Percentiles rank a stretch among this genome's conserved stretches.
These are phyloP conservation scores for Stephania japonica DNA, from an alignment of 164 flowering plant species.

Conservation along the genomic window DNA sequence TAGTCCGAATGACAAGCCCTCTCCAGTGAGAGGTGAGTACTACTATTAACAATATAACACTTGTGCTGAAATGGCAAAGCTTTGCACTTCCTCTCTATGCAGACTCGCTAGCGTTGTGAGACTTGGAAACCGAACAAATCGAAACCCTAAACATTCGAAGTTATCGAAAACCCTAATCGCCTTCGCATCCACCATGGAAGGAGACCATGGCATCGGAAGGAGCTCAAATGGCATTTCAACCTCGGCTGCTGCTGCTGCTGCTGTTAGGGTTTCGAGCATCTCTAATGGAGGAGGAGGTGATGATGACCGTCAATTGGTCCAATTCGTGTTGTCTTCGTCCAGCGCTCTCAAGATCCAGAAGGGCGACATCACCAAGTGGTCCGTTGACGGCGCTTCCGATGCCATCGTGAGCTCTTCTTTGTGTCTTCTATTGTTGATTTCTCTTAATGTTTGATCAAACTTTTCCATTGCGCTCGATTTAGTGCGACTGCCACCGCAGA, in stretches of 20 bases:
- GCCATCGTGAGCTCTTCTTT: constrained; percentile 85
- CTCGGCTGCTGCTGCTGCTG: not conserved
- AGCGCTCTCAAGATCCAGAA: constrained; percentile 46
- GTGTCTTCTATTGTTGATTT: no score
- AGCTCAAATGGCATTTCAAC: constrained; percentile 1
- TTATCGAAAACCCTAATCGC: not conserved
- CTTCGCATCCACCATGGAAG: constrained; percentile 1
- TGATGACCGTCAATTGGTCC: constrained; percentile 1
- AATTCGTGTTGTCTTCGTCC: constrained; percentile 19
- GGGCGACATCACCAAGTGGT: constrained; percentile 91
- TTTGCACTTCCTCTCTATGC: not conserved
- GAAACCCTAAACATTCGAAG: not conserved
- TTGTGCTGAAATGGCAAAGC: not conserved
- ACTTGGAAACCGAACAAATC: not conserved
- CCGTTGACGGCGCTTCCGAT: constrained; percentile 68
- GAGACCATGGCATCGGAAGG: not conserved
- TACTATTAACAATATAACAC: no score
- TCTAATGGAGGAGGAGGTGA: constrained; percentile 12
- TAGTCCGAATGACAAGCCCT: no score
- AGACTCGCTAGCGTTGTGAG: not conserved
- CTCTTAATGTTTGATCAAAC: no score
- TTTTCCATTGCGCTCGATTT: no score
- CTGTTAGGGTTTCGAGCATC: not conserved
- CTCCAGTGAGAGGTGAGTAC: no score
- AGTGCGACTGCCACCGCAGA: no score